Evolutionary conservation across 2,329 filamentous ascomycete species (phyloP).

Genomic region (Pseudocercospora eumusae): DNA sequence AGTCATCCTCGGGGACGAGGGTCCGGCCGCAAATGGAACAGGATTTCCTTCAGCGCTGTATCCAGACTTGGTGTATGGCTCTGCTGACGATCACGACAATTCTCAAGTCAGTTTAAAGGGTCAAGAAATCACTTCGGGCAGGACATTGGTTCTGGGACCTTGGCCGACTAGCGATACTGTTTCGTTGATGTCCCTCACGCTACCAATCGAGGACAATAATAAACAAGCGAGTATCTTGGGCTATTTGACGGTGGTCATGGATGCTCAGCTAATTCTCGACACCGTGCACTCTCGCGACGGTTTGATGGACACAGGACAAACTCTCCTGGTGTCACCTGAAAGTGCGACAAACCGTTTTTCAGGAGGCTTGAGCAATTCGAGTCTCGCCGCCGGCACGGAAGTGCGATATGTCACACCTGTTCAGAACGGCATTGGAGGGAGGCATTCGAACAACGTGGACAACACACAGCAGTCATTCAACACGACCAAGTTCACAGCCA

Average conservation of each 20-base stretch:
- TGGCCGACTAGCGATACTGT: constrained; percentile 70
- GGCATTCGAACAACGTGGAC: constrained; percentile 34
- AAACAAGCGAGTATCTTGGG: constrained; percentile 67
- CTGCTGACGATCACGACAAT: neutral
- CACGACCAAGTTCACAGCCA: constrained; percentile 63
- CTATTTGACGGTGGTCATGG: constrained; percentile 79
- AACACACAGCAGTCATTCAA: constrained; percentile 57
- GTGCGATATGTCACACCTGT: constrained; percentile 38
- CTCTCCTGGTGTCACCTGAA: constrained; percentile 69
- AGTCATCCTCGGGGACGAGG: constrained; percentile 54
- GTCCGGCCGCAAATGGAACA: constrained; percentile 50
- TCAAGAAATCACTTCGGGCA: constrained; percentile 33
- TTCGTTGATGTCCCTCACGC: constrained; percentile 76
- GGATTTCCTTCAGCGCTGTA: constrained; percentile 74
- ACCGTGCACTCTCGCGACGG: constrained; percentile 68
- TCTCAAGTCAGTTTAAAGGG: neutral
- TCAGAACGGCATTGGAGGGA: constrained; percentile 29
- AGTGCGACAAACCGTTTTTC: constrained; percentile 62
- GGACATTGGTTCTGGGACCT: constrained; percentile 74
- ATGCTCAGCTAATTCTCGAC: constrained; percentile 64
- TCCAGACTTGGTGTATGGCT: constrained; percentile 72
- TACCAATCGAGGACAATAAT: constrained; percentile 72
- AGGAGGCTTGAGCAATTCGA: constrained; percentile 36
- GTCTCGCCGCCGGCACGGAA: constrained; percentile 24
- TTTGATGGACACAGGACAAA: constrained; percentile 67